Base-by-base conservation (phyloP, 108 stramenopile genomes). In the Fistulifera solaris region DNA sequence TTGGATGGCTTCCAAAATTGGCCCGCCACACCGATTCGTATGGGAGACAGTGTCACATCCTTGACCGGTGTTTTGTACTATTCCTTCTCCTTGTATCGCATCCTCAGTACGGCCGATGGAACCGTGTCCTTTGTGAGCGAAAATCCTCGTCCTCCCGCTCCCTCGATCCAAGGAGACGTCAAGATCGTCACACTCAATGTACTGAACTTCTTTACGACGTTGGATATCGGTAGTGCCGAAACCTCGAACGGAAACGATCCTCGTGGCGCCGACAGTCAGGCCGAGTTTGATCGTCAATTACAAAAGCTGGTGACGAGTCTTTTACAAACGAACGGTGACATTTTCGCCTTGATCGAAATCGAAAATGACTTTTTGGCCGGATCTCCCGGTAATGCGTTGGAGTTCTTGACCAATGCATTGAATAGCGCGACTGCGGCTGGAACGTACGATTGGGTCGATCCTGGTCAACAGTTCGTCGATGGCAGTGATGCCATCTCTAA, bases 201-300 rank as follows among this genome's bases (percentile, higher is more conserved):
- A 1, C 42, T 72, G 0, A 72, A 72, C 50, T 72, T 58, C 48
- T 72, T 72, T 49, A 61, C 16, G 15, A 72, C 71, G 5, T 60
- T 65, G 42, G 65, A 59, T 39, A 18, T 21, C 5, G 44, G 44
- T 18, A 35, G 31, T 8, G 44, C 17, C 44, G 21, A 3, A 21
- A 45, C 44, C 2, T 45, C 44, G 7, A 45, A 21, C 21, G 44
- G 44, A 3, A 18, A 21, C 44, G 21, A 45, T 45, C 48, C 59
- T 28, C 58, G 71, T 25, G 71, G 71, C 26, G 71, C 71, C 2
- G 48, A 72, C 51, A 72, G 52, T 59, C 27, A 63, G 38, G 66
- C 49, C 45, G 71, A 72, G 27, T 63, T 51, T 19, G 35, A 53
- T 58, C 71, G 71, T 41, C 71, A 72, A 31, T n/a, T 38, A 28